Evolutionary conservation across 208 protist species (phyloP).

Genomic region (Porcisia hertigi): DNA sequence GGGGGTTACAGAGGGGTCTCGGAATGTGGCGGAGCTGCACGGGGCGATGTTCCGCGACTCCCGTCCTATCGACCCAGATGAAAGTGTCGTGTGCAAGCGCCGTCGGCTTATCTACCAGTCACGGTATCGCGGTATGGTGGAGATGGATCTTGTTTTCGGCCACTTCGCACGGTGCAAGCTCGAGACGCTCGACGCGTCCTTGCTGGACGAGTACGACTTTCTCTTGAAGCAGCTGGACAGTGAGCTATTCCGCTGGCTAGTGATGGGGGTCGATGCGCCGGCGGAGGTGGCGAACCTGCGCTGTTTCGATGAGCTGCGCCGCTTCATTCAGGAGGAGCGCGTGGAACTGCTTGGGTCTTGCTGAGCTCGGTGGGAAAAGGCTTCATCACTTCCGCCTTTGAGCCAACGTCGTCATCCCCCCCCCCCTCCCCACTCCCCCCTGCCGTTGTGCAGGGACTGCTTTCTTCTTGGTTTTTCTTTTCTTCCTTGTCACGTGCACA

Average conservation of each 20-base stretch:
- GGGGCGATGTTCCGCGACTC: constrained; percentile 67
- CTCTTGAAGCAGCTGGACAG: constrained; percentile 88
- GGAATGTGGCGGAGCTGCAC: constrained; percentile 39
- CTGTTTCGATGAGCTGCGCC: constrained; percentile 48
- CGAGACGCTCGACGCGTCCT: constrained; percentile 32
- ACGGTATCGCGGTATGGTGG: constrained; percentile 84
- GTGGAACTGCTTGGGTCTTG: constrained; percentile 52
- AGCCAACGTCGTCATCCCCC: neutral
- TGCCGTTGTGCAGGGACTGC: no score
- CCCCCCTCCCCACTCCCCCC: neutral
- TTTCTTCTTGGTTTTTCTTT: no score
- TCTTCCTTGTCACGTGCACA: no score
- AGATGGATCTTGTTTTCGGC: constrained; percentile 91
- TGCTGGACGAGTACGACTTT: constrained; percentile 83
- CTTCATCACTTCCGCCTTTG: neutral
- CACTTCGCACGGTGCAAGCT: constrained; percentile 73
- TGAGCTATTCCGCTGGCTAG: constrained; percentile 84
- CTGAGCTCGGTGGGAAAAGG: neutral
- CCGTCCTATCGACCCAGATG: constrained; percentile 50
- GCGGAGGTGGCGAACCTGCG: constrained; percentile 43
- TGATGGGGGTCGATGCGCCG: constrained; percentile 65
- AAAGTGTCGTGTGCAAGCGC: constrained; percentile 65
- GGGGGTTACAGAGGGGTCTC: constrained; percentile 20
- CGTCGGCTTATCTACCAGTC: constrained; percentile 84
- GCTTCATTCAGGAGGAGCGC: constrained; percentile 64